phyloP scores from a whole-genome alignment of 108 stramenopile genomes.

The Epipyxis sp. region DNA sequence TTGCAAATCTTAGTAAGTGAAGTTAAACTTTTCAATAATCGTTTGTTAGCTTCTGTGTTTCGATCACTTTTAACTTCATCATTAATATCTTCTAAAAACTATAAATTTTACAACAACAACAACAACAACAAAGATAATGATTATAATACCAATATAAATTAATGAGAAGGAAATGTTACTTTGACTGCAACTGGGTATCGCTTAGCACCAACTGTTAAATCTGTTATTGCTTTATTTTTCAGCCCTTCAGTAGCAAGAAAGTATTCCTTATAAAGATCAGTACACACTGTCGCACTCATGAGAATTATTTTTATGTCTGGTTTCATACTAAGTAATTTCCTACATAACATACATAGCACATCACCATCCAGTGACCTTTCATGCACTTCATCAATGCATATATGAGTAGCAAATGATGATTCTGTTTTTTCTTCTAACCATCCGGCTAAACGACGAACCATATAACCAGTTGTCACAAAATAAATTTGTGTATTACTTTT shows the following conservation, averaged over 20 bases:
- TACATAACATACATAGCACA: conserved; percentile 74
- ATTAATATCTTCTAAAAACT: too few species aligned
- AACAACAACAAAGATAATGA: too few species aligned
- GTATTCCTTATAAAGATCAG: conserved; percentile 71
- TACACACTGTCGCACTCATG: conserved; percentile 85
- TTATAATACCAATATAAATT: too few species aligned
- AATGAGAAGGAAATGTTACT: too few species aligned
- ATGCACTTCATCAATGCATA: conserved; percentile 76
- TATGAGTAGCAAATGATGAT: conserved; percentile 68
- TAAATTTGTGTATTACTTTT: conserved; percentile 63
- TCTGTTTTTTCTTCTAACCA: conserved; percentile 69
- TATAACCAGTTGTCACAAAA: conserved; percentile 85
- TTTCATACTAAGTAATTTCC: conserved; percentile 66
- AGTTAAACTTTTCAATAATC: too few species aligned
- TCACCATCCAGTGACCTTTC: conserved; percentile 71
- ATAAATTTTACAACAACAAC: too few species aligned
- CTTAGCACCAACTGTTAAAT: too few species aligned
- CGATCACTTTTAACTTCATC: too few species aligned
- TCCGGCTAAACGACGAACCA: conserved; percentile 75
- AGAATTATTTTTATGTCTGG: conserved; percentile 71
- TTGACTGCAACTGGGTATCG: too few species aligned
- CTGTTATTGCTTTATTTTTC: too few species aligned
- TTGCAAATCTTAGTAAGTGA: too few species aligned
- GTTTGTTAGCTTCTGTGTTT: too few species aligned
- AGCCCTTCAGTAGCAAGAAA: conserved; percentile 64